Evolutionary conservation across 2,329 filamentous ascomycete species (phyloP).

Genomic region (Whalleya microplaca): DNA sequence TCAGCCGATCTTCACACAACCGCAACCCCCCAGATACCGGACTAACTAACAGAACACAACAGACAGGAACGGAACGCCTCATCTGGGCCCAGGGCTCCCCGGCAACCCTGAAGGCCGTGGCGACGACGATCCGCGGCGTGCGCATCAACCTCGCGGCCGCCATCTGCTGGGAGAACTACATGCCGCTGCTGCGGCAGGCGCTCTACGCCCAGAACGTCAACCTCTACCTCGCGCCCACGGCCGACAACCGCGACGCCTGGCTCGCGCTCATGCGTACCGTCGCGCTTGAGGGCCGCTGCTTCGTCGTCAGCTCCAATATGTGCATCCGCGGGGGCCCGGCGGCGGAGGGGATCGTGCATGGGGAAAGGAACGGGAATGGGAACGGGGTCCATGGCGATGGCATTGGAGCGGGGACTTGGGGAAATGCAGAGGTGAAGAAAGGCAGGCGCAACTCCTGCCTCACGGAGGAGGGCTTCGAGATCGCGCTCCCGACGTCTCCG

Average conservation of each 20-base stretch:
- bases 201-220: constrained; percentile 92
- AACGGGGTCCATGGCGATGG: no score
- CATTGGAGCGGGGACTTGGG: no score
- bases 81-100: constrained; percentile 89
- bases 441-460: constrained; percentile 47
- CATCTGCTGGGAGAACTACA: constrained; percentile 97
- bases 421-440: not conserved
- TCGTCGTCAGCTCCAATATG: constrained; percentile 86
- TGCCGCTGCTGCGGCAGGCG: constrained; percentile 83
- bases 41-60: constrained; percentile 4
- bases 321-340: constrained; percentile 59
- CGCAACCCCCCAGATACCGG: no score
- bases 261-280: constrained; percentile 75
- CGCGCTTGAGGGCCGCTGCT: constrained; percentile 79
- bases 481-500: constrained; percentile 44
- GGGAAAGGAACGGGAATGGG: no score
- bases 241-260: constrained; percentile 75
- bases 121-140: constrained; percentile 77
- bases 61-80: constrained; percentile 79
- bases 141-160: constrained; percentile 81
- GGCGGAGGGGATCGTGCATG: no score
- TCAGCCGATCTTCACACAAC: no score
- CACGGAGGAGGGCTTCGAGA: constrained; percentile 52
- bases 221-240: constrained; percentile 87
- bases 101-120: constrained; percentile 76